Conservation (phyloP, 129 eudicot genomes). For the Oenanthe sinensis region DNA sequence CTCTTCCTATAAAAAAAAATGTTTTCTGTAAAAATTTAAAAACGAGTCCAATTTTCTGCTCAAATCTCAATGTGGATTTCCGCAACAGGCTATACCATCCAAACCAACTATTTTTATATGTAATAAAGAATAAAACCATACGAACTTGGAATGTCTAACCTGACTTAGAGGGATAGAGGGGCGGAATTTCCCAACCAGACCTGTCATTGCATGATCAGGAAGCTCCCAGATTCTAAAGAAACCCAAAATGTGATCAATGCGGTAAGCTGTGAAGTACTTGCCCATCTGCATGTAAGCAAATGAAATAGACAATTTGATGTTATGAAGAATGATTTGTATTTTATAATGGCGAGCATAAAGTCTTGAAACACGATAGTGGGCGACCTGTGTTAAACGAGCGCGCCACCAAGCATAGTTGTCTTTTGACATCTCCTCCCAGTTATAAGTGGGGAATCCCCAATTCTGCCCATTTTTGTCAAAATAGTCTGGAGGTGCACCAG, state of each 20-base stretch:
- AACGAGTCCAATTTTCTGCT: background rate
- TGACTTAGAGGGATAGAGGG: constrained; percentile 96
- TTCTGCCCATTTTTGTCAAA: constrained; percentile 98
- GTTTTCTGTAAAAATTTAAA: background rate
- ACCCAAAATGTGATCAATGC: constrained; percentile 95
- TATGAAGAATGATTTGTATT: background rate
- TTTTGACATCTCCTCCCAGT: constrained; percentile 99
- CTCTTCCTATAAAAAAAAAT: constrained; percentile 57
- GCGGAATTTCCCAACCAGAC: constrained; percentile 89
- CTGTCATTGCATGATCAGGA: constrained; percentile 95
- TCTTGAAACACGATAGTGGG: background rate
- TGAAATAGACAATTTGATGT: constrained; percentile 7
- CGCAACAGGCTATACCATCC: background rate
- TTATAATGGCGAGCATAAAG: background rate
- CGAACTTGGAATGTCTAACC: constrained; percentile 31
- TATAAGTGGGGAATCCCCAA: constrained; percentile 99
- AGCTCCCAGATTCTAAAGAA: constrained; percentile 99
- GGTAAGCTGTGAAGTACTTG: constrained; percentile 92
- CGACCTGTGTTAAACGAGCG: constrained; percentile 94
- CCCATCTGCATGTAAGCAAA: constrained; percentile 55
- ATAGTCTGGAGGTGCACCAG: constrained; percentile 99
- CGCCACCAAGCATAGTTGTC: constrained; percentile 99
- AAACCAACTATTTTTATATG: background rate
- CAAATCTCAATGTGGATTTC: background rate
- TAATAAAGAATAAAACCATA: background rate